Evolutionary conservation across 192 early-diverging fungal species (phyloP).

Genomic region (Coemansia sp.): DNA sequence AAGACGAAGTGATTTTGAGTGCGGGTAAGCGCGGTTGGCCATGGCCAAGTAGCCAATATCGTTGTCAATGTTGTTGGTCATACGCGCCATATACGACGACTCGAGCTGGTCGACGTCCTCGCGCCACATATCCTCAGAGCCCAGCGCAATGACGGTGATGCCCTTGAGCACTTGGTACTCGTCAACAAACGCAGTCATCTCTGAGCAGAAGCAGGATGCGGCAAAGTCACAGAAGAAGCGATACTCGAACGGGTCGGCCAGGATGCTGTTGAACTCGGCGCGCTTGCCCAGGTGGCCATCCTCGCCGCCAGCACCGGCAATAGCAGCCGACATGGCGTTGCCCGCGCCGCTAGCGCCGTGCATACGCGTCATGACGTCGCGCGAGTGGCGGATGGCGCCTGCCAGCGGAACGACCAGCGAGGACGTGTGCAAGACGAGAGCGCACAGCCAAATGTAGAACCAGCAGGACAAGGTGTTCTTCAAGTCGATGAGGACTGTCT

Average conservation of each 20-base stretch:
- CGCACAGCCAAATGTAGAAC: slow-evolving; percentile 40
- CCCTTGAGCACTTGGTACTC: slow-evolving; percentile 48
- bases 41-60: slow-evolving; percentile 25
- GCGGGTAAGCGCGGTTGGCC: slow-evolving; percentile 17
- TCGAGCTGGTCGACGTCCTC: slow-evolving; percentile 37
- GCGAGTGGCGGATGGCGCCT: slow-evolving; percentile 31
- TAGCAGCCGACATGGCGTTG: slow-evolving; percentile 23
- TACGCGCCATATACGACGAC: slow-evolving; percentile 21
- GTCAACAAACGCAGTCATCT: slow-evolving; percentile 46
- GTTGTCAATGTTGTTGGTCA: slow-evolving; percentile 21
- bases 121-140: slow-evolving; percentile 38
- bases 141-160: slow-evolving; percentile 28
- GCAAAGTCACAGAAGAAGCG: slow-evolving; percentile 49
- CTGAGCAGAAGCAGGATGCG: slow-evolving; percentile 51
- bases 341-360: slow-evolving; percentile 32
- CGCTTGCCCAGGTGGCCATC: slow-evolving; percentile 18
- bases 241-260: slow-evolving; percentile 44
- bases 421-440: slow-evolving; percentile 18
- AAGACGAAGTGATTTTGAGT: slow-evolving; percentile 15
- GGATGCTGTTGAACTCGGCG: slow-evolving; percentile 37
- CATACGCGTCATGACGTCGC: slow-evolving; percentile 34
- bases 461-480: slow-evolving; percentile 33
- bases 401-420: slow-evolving; percentile 32
- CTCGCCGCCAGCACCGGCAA: slow-evolving; percentile 23
- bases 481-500: slow-evolving; percentile 15